Conservation (phyloP, 331 rosid genomes). For the Malus hybrid region DNA sequence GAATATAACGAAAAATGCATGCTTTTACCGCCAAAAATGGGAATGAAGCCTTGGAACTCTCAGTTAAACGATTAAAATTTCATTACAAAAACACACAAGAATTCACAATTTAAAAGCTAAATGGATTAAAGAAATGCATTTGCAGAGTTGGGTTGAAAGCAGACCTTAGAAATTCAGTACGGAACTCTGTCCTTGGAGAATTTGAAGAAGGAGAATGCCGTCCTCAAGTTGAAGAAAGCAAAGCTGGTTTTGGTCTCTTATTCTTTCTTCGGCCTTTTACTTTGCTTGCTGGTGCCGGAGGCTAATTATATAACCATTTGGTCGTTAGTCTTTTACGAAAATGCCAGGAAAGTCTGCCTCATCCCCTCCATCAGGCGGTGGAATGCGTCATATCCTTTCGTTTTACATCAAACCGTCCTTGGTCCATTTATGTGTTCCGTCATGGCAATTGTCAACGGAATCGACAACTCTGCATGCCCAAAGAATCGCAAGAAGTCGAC, state of each 20-base stretch:
- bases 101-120: not conserved
- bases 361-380: not conserved
- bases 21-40: not conserved
- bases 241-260: not conserved
- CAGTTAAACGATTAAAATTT: not conserved
- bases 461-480: too few relatives aligned
- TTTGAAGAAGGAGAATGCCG: not conserved
- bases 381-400: not conserved
- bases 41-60: not conserved
- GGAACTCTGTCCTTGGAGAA: not conserved
- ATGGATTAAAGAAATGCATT: not conserved
- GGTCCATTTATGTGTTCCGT: too few relatives aligned
- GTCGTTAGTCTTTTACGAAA: not conserved
- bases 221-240: not conserved
- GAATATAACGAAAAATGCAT: not conserved
- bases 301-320: conserved; percentile 14
- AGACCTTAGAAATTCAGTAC: conserved; percentile 14
- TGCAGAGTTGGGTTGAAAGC: not conserved
- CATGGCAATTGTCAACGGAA: too few relatives aligned
- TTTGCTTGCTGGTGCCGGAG: not conserved
- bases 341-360: conserved; percentile 5
- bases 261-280: not conserved
- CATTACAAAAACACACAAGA: not conserved
- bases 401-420: too few relatives aligned
- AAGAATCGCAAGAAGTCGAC: too few relatives aligned